Conservation (phyloP, 805 yeast species). For the Wickerhamomyces bovis region DNA sequence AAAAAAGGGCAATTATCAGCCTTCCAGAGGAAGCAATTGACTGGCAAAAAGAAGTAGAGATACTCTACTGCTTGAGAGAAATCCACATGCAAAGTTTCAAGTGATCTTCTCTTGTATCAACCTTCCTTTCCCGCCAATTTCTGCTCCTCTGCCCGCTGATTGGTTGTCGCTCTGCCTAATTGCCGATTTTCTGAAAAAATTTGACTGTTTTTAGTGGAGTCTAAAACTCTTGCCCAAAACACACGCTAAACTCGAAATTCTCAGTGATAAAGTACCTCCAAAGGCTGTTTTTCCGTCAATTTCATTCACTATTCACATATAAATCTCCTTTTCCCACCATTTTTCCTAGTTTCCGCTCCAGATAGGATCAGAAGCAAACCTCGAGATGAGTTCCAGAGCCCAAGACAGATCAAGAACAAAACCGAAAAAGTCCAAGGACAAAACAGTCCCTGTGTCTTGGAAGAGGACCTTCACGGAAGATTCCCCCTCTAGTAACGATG, state of each 20-base stretch:
- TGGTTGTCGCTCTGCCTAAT: neutral
- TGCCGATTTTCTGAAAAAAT: neutral
- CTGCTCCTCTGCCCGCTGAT: neutral
- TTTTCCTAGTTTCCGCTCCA: neutral
- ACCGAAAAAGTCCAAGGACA: neutral
- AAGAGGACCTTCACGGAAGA: conserved; percentile 14
- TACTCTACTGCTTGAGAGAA: no score
- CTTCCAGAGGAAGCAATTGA: no score
- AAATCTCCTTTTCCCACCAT: neutral
- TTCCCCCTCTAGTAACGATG: conserved; percentile 4
- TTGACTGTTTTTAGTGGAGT: neutral
- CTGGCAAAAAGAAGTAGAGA: no score
- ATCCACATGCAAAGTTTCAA: no score
- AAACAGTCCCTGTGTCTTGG: conserved; percentile 8
- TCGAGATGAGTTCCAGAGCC: conserved; percentile 3
- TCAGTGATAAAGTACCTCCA: neutral
- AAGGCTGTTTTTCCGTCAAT: neutral
- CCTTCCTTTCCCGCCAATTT: neutral
- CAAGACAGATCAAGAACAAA: conserved; percentile 2
- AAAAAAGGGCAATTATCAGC: no score
- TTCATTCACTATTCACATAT: neutral
- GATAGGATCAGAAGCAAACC: neutral
- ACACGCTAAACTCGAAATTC: no score
- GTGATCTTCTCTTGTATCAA: no score
- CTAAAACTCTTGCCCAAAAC: no score